Evolutionary conservation across 208 protist species (phyloP), one percentile per base, ranked within the genome.

Genomic region (Trypanosoma vivax): DNA sequence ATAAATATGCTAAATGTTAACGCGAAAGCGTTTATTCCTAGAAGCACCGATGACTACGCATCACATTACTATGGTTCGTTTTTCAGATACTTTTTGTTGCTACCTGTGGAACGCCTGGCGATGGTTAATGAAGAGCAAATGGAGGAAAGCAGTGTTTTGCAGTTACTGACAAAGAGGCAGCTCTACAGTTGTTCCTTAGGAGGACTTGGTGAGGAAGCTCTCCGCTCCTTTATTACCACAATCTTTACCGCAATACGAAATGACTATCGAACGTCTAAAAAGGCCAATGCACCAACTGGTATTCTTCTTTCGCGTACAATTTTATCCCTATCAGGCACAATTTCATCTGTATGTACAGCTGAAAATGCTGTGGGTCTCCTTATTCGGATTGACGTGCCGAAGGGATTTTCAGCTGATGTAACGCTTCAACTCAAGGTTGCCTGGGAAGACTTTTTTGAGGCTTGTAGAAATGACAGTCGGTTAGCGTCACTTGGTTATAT

Each of bases 11-110:
- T 90, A 10, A 90, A 90, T 56, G 65, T 65, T 14, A 88, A 90
- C 68, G 79, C 79, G 2, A 88, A 88, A 48, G 65, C 74, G n/a
- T 88, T 90, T 65, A 67, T 88, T 48, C 79, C 79, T 0, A 59
- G 63, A 14, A 67, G 63, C 9, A 52, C 65, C 38, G 49, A 50
- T 33, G 72, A 76, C 4, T 46, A 56, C 27, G 29, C 47, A 29
- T 13, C 37, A 70, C 21, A 10, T 53, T 35, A 61, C 31, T 27
- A 38, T 14, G 60, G 60, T 38, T 46, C 40, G 2, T 69, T 79
- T 51, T 90, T 83, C 57, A 67, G 73, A n/a, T 90, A 90, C 39
- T 60, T 67, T 24, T 45, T 90, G 21, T 60, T 61, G 29, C 43
- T 78, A 24, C 58, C 76, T 18, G 46, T 58, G 0, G 34, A 68